Evolutionary conservation across 805 yeast genomes (phyloP), one percentile per base, ranked within the genome.

Genomic region (Debaryomyces maramus): DNA sequence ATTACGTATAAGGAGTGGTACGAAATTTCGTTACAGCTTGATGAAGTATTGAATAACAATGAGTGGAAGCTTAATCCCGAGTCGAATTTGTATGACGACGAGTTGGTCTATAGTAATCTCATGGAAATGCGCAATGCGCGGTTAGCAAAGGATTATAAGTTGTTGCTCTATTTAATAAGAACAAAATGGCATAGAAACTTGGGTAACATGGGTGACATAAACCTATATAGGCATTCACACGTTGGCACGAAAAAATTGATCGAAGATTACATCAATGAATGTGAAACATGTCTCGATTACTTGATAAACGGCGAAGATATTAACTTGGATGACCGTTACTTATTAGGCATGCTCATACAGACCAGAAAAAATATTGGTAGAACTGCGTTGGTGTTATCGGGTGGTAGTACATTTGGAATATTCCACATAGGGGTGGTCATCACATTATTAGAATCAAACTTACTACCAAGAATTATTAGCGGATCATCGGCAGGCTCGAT

Each of bases 401-500:
- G 99, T 1, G 99, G 99, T 2, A 89, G 96, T 2, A 86, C 96
- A 4, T 86, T 91, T 66, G 99, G 98, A 0, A 65, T 91, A 36
- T 81, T 90, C 45, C 98, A 91, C 50, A 85, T 89, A 42, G 99
- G 99, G 1, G 97, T 93, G 0, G 65, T 91, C 33, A 80, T 88
- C 4, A 85, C 93, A 2, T 70, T 93, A 21, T 64, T 84, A 29
- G 93, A 88, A 50, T 74, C 77, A 37, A 81, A 84, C 39, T 67
- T 89, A 16, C 66, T 91, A 17, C 99, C 99, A 0, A 75, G 85
- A 35, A 86, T 93, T 26, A 80, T 93, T 11, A 85, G 96, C 34
- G 99, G 99, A 1, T 85, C 96, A 10, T 88, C 96, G 17, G 96
- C 97, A 0, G 99, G 99, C 13, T 89, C 97, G 1, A 90, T 93